A percentile compares a stretch with the other conserved stretches of the same genome.
These are phyloP conservation scores for Populus alba DNA, from an alignment of 345 rosid genomes.

Conservation along the genomic window DNA sequence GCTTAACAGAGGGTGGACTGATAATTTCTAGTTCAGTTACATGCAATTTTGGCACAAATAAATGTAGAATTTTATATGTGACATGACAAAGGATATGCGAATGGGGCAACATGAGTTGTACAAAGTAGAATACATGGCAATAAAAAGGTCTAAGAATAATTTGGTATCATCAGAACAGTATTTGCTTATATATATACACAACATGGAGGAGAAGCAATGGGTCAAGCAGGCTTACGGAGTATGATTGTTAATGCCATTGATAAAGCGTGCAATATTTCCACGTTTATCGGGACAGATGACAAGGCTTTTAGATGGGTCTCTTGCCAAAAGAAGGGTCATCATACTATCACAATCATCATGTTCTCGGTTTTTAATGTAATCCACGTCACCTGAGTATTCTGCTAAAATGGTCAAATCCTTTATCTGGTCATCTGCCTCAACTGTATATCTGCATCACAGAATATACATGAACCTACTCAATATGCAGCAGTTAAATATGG, in stretches of 20 bases:
- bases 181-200: background rate
- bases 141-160: background rate
- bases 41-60: background rate
- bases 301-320: slow-evolving; percentile 60
- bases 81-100: background rate
- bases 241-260: slow-evolving; percentile 88
- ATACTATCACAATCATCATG: slow-evolving; percentile 83
- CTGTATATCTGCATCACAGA: slow-evolving; percentile 64
- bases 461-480: slow-evolving; percentile 10
- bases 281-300: slow-evolving; percentile 85
- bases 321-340: slow-evolving; percentile 82
- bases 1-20: slow-evolving; percentile 7
- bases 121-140: background rate
- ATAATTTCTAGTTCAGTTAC: background rate
- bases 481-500: slow-evolving; percentile 8
- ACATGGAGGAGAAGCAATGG: slow-evolving; percentile 9
- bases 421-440: slow-evolving; percentile 75
- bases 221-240: slow-evolving; percentile 52
- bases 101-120: background rate
- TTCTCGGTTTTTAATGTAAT: slow-evolving; percentile 70
- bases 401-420: slow-evolving; percentile 82
- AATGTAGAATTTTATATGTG: background rate
- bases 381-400: slow-evolving; percentile 92
- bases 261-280: slow-evolving; percentile 87
- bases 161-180: background rate